Base-by-base conservation (phyloP, 176 grass and related monocot genomes). In the Triticum urartu region DNA sequence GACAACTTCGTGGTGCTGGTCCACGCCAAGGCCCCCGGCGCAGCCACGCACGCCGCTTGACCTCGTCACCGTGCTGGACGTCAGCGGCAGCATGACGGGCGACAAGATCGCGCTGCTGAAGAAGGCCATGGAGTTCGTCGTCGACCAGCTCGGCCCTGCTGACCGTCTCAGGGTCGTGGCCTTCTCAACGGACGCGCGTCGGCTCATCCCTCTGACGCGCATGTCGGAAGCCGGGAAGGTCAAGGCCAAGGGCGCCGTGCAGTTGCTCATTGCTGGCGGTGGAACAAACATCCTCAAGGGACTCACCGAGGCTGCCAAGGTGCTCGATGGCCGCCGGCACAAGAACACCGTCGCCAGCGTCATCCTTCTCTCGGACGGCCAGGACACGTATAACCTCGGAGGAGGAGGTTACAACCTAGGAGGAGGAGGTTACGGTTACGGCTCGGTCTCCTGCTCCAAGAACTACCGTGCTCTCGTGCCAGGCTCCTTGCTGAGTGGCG, bases 311-410 rank as follows among this genome's bases (percentile, higher is more conserved):
- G 93, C 89, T 32, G 91, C 84, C 38, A 94, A 82, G 86, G 90
- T 95, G 91, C 71, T 95, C 21, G 93, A 92, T 33, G 89, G 90
- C 1, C 86, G 93, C 24, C 72, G 20, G 18, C 67, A 87, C 47
- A 67, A 84, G 80, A 98, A 95, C 85, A 56, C 93, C 8, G 77
- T 95, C 11, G 84, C 91, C 40, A 94, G 95, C 78, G 84, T 95
- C 50, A 90, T 95, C n/a, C 89, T 98, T 14, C 93, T 98, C 34
- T 95, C 95, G 1, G 95, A 98, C 70, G 95, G 95, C 6, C 93
- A 92, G 59, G 93, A 98, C 81, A 95, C 88, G 20, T 87, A 52
- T 45, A 76, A 52, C 45, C 43, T 75, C 13, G 22, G 13, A 48
- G 54, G 54, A 58, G 17, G 52, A 30, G 28, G 28, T 30, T 87